phyloP scores from a whole-genome alignment of 768 basidiomycete species.

The Pulveroboletus sp. region DNA sequence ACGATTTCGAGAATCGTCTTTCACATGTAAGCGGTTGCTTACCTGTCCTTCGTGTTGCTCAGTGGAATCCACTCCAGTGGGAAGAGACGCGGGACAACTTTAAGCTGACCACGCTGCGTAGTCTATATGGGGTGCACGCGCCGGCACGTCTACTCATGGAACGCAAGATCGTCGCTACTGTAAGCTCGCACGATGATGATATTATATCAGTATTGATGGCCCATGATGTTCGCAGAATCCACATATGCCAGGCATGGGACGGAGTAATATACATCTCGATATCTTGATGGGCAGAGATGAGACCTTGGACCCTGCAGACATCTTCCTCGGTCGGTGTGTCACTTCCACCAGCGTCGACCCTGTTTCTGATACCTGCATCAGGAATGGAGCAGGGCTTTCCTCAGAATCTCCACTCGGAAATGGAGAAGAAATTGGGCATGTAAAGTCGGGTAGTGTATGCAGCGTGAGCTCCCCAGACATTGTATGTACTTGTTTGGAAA shows the following conservation, averaged over 20 bases:
- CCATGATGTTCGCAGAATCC: constrained; percentile 43
- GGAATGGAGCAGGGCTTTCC: constrained; percentile 49
- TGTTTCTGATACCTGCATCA: constrained; percentile 21
- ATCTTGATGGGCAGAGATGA: constrained; percentile 94
- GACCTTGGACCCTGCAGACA: constrained; percentile 67
- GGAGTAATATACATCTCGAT: constrained; percentile 83
- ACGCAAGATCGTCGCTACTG: constrained; percentile 74
- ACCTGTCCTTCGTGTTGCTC: neutral
- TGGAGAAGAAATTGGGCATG: constrained; percentile 57
- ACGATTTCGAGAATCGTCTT: constrained; percentile 63
- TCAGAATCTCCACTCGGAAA: constrained; percentile 57
- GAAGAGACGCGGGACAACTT: constrained; percentile 87
- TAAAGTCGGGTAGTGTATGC: constrained; percentile 21
- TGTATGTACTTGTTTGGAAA: constrained; percentile 25
- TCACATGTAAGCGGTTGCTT: constrained; percentile 55
- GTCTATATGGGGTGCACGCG: constrained; percentile 80
- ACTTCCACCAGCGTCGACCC: neutral
- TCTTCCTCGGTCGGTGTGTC: constrained; percentile 63
- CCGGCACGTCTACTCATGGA: constrained; percentile 94
- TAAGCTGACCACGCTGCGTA: constrained; percentile 78
- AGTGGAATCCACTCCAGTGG: constrained; percentile 56
- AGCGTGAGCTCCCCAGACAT: neutral
- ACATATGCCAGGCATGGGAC: constrained; percentile 58
- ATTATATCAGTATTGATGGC: neutral
- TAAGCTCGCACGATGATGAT: constrained; percentile 27